Percentiles rank a stretch among this genome's conserved stretches.
Evolutionary conservation across 192 early-diverging fungal species (phyloP).

Genomic region (Coemansia sp.): DNA sequence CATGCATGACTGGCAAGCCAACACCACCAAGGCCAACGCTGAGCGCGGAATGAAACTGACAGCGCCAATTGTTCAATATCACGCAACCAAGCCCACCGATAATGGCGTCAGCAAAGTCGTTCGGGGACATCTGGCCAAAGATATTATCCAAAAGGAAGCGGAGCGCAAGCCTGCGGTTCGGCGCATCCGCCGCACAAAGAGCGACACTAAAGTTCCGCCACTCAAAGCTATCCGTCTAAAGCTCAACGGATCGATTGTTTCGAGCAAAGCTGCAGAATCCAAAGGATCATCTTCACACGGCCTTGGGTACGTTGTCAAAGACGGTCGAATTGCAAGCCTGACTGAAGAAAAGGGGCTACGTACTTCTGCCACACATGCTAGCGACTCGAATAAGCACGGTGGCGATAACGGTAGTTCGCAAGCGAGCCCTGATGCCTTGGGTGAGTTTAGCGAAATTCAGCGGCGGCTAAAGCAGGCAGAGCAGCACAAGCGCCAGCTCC

Average conservation of each 20-base stretch:
- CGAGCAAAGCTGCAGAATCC: conserved; percentile 5
- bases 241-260: conserved; percentile 35
- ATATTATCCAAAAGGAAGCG: conserved; percentile 30
- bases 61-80: conserved; percentile 34
- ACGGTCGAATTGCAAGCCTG: conserved; percentile 7
- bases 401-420: neutral
- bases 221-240: conserved; percentile 46
- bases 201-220: conserved; percentile 41
- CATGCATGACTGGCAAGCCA: conserved; percentile 16
- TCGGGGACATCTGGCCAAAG: conserved; percentile 28
- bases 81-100: conserved; percentile 17
- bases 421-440: conserved; percentile 1
- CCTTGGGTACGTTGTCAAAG: conserved; percentile 16
- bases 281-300: conserved; percentile 1
- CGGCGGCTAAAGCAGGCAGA: conserved; percentile 31
- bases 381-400: neutral
- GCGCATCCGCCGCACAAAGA: conserved; percentile 40
- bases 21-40: conserved; percentile 4
- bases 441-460: conserved; percentile 36
- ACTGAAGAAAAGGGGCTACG: neutral
- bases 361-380: neutral
- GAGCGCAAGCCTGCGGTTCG: conserved; percentile 22
- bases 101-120: conserved; percentile 39
- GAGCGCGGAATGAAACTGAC: conserved; percentile 13
- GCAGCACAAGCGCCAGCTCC: conserved; percentile 30